Evolutionary conservation across 345 rosid genomes (phyloP), one percentile per base, ranked within the genome.

Genomic region (Rhodomyrtus tomentosa): DNA sequence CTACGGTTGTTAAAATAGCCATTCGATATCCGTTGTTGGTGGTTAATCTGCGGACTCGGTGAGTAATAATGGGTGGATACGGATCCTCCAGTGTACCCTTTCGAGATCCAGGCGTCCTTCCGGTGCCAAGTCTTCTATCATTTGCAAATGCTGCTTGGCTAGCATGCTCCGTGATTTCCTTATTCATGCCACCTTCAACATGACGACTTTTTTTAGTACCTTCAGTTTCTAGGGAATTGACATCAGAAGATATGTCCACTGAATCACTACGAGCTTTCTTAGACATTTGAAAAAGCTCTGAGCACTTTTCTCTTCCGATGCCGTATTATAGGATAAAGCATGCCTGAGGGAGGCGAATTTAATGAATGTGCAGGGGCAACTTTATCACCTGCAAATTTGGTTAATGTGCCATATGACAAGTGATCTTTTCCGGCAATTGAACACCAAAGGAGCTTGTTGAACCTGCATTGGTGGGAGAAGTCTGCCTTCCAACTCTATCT

Each of bases 241-340:
- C 83, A 45, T 80, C 5, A 32, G 62, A 81, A 18, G 59, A 13
- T 24, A 3, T 29, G 24, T 51, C 50, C 36, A 27, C 6, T 49
- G 8, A 24, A 81, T 49, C 49, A 11, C 52, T 50, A 84, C 20
- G 16, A 80, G 83, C 18, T 73, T 86, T 86, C 55, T 85, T 83
- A 49, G 87, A 84, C 54, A 82, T 62, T 27, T 59, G 83, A 82
- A 80, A 85, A 83, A 56, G 80, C 13, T 29, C 83, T 72, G 52
- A 50, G 59, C 20, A 36, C 42, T 86, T 85, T 38, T 81, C 86
- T 83, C 68, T 89, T 89, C 86, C 85, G 24, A 55, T 87, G 85
- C 6, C 6, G n/a, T 24, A 55, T 15, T 55, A 55, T 10, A 24
- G 12, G 59, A 14, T 24, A 13, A 55, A 10, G 25, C 29, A 55